Evolutionary conservation across 768 basidiomycete species (phyloP), one percentile per base, ranked within the genome.

Genomic region (Russula virescens): DNA sequence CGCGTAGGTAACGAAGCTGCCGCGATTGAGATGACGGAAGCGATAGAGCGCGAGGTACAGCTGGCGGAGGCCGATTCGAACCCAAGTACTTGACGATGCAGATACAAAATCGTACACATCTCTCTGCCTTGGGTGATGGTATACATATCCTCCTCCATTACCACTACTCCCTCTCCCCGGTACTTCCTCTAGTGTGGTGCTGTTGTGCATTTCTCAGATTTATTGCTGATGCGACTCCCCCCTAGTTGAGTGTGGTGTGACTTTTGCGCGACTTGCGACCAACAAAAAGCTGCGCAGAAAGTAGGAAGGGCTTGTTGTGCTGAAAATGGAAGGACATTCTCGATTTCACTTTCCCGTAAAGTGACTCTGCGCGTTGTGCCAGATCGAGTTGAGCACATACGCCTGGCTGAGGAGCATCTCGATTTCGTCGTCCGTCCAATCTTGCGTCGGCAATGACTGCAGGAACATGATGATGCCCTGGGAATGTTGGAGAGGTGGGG

Each of bases 381-480:
- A 94, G 75, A 90, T 89, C 31, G 89, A 92, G 68, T 87, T 91
- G 68, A 93, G 85, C 23, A 98, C 89, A 71, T 96, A 99, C 1
- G 97, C 96, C 75, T 98, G 92, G 69, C 90, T 92, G 50, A 99
- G 84, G 38, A 99, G 83, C 77, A 98, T 83, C 71, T 98, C 94
- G 50, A 98, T 88, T 70, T 98, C 94, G 69, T 95, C 89, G 73
- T 98, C 95, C 23, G 88, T 86, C 97, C 97, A 99, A 58, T 83
- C 85, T 71, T 94, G 91, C 7, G 93, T 95, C 16, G 93, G 93
- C 5, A 93, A 80, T 1, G 89, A 93, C 72, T 95, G 93, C 14
- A 99, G 80, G 77, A 97, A 99, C 89, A 99, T 98, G 73, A 99
- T 98, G 73, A 98, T 95, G 60, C 93, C 94, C 96, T 98, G 67